phyloP scores from a whole-genome alignment of 148 eudicot species.

The Dysphania ambrosioides region DNA sequence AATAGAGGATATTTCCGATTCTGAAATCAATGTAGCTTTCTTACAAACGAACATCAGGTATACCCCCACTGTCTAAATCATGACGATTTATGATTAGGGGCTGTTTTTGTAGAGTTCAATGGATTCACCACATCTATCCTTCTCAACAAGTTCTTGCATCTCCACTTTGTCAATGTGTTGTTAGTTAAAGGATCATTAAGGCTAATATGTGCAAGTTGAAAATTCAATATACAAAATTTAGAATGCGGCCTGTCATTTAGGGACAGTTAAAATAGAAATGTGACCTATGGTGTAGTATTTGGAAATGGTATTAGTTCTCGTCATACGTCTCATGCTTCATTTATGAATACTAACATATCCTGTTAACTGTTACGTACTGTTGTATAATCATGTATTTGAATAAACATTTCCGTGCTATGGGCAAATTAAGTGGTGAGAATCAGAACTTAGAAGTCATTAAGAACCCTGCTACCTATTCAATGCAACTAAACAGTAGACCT shows the following conservation, averaged over 20 bases:
- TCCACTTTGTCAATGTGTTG: no score
- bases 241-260: no score
- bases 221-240: no score
- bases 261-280: not conserved
- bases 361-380: not conserved
- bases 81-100: not conserved
- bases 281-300: not conserved
- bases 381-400: no score
- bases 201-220: no score
- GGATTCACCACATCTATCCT: no score
- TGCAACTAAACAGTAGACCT: not conserved
- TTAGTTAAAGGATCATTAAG: no score
- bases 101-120: no score
- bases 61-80: not conserved
- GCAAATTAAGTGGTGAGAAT: not conserved
- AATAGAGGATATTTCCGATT: not conserved
- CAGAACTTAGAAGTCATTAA: not conserved
- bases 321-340: no score
- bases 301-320: no score
- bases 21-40: not conserved
- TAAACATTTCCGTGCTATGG: not conserved
- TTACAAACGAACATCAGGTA: not conserved
- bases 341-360: slow-evolving; percentile 3
- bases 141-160: no score
- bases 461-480: not conserved